Evolutionary conservation across 805 yeast species (phyloP), one percentile per base, ranked within the genome.

Genomic region (Ascoidea tarda): DNA sequence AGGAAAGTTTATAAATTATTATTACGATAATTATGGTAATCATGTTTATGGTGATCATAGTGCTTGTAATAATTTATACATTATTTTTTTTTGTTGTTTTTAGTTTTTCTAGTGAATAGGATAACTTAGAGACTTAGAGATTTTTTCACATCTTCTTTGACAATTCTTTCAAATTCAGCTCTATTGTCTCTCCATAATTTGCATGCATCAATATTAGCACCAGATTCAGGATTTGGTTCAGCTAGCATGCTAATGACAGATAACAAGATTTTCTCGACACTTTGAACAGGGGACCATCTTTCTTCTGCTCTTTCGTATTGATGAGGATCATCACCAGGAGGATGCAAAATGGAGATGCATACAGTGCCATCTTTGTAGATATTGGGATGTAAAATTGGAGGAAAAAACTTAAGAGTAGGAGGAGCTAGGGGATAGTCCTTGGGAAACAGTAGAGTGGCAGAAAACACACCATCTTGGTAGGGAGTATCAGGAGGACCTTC

Each of bases 221-320:
- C 98, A 60, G 95, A 85, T 66, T 91, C 97, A 38, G 87, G 84
- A 63, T 93, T 93, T 2, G 99, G 98, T 67, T 93, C 96, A 32
- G 97, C 96, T 55, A 93, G 74, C 97, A 93, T 90, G 62, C 96
- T 86, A 76, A 90, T 80, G 28, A 93, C 98, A 66, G 95, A 84
- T 54, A 93, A 69, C 56, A 93, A 71, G 55, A 93, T 93, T 75
- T 93, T 93, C 69, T 93, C 99, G n/a, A 93, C 90, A 63, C 95
- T 86, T 66, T 93, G 99, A 33, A 93, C 90, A 0, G 99, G 99
- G 5, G 95, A 86, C 99, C 99, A 93, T 58, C 99, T 73, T 69
- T 93, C 99, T 60, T 90, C 95, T 0, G 98, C 96, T 33, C 87
- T 69, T 66, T 93, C 99, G 68, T 93, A 93, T 75, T 84, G 89